A percentile compares a stretch with the other conserved stretches of the same genome.
These are phyloP conservation scores for Lenzites betulinus DNA, from an alignment of 768 basidiomycete genomes.

Conservation along the genomic window DNA sequence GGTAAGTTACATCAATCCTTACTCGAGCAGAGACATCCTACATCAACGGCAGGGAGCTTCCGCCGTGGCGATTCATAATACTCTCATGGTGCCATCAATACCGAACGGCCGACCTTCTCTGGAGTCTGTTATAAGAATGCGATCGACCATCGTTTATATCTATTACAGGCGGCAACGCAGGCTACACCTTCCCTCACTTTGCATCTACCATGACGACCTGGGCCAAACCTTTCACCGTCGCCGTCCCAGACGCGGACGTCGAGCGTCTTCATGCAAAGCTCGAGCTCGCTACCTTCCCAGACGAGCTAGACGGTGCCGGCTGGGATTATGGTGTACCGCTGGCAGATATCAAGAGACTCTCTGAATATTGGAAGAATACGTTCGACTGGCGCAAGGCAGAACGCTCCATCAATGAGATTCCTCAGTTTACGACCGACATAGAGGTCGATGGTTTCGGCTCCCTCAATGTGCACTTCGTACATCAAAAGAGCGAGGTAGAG, in stretches of 20 bases:
- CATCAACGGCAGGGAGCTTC: too few relatives aligned
- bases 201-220: background rate
- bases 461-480: constrained; percentile 60
- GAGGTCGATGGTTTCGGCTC: constrained; percentile 47
- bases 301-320: constrained; percentile 27
- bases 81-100: too few relatives aligned
- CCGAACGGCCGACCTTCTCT: too few relatives aligned
- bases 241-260: constrained; percentile 26
- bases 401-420: constrained; percentile 50
- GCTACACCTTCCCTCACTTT: background rate
- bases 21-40: too few relatives aligned
- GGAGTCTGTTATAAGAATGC: too few relatives aligned
- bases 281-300: constrained; percentile 27
- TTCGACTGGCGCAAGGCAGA: constrained; percentile 62
- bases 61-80: too few relatives aligned
- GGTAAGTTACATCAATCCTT: too few relatives aligned
- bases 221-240: constrained; percentile 26
- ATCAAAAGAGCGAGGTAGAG: constrained; percentile 45
- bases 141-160: too few relatives aligned
- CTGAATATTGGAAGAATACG: constrained; percentile 50
- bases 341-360: constrained; percentile 48
- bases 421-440: constrained; percentile 57
- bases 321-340: constrained; percentile 44
- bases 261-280: constrained; percentile 28
- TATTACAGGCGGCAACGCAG: too few relatives aligned